Evolutionary conservation across 441 rosid species (phyloP), one percentile per base, ranked within the genome.

Genomic region (Populus tomentosa): DNA sequence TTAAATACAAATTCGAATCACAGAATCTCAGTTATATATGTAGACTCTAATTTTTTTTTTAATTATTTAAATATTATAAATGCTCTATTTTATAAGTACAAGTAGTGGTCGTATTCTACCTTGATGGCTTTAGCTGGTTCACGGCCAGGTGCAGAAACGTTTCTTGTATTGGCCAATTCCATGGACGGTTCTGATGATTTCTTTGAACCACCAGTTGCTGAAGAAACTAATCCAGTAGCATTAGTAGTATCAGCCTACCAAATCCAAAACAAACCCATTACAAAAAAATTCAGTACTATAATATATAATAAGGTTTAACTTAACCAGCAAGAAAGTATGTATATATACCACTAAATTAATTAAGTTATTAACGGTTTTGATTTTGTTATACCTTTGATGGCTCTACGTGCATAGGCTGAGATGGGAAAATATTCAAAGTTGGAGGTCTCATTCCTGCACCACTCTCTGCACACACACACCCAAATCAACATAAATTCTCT

Each of bases 341-440:
- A 42, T 3, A 23, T 76, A 13, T 59, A 74, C 50, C n/a, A 73
- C 14, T 7, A 63, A 38, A 35, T 30, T 50, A 24, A 46, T n/a
- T 36, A 18, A 59, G 77, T 72, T 53, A 70, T 50, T 74, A 77
- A 78, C 65, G 77, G 77, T 71, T 40, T 74, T 35, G 53, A 42
- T 38, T 66, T n/a, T 18, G 13, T n/a, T 21, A 23, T 67, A 90
- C 97, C 90, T 81, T 87, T 6, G 92, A 76, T 70, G 91, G 92
- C 56, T 86, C 94, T 72, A 72, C 82, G 81, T 92, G 97, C 98
- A 94, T 94, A 69, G 99, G 99, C 76, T 91, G 93, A 72, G 99
- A 94, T 42, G 99, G 99, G 82, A 95, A 95, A 79, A 95, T 95
- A 89, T 91, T 94, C 71, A 94, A 86, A 80, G 97, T 95, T 72